Base-by-base conservation (phyloP, 2,329 filamentous ascomycete species). In the Trichophyton verrucosum region DNA sequence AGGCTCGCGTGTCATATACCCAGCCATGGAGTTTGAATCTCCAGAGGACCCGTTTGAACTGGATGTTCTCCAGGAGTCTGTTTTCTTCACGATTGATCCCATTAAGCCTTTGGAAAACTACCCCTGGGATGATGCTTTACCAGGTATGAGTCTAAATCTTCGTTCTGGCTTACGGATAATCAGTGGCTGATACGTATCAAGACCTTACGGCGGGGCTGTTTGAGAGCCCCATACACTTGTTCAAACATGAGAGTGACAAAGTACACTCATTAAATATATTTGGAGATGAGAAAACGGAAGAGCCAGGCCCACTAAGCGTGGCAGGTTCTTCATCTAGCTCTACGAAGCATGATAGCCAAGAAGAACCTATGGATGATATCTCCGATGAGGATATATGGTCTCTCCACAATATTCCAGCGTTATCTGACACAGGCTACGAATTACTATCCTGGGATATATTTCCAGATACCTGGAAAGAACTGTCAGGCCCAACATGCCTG, bases 401-500 rank as follows among this genome's bases (percentile, higher is more conserved):
- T 0, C 61, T 73, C 24, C 67, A 71, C 38, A 65, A 61, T 13
- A 61, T 72, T 1, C 60, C 66, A 13, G 60, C 68, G 4, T 60
- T 59, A 1, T 11, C 56, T 8, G 58, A 38, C 17, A 57, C 64
- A 44, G 59, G 63, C 9, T 57, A 63, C 11, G 64, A 71, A 2
- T 61, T 73, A 22, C 70, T 65, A 42, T 75, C 73, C 38, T 78
- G 76, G 76, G 76, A 78, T 64, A 71, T 63, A 11, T 77, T 74
- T 62, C 65, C 71, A 27, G 62, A 74, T 24, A 67, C 64, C 57
- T 60, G 63, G 9, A 70, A 71, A 44, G 61, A 66, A 40, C 71
- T 74, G 55, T 70, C 70, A 3, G 59, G 64, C 30, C 75, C 74
- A 30, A 71, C 69, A 46, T 78, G 77, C 61, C 70, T 78, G 40